Evolutionary conservation across 2,329 filamentous ascomycete genomes (phyloP).

Genomic region (Calonectria leucothoes): DNA sequence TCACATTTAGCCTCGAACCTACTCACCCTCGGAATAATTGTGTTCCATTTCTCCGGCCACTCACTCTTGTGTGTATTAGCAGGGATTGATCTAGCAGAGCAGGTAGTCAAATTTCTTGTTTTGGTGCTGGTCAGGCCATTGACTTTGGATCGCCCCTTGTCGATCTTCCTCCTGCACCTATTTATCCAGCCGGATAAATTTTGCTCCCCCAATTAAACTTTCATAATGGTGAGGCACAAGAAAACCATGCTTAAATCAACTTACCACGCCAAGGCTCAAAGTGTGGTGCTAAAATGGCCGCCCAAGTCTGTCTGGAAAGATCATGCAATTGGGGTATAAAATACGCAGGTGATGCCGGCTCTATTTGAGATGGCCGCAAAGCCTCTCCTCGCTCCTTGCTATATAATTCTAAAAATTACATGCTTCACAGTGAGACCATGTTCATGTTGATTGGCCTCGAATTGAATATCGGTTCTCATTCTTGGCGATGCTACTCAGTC

Average conservation of each 20-base stretch:
- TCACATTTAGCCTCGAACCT: background rate
- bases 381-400: too few species aligned
- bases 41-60: background rate
- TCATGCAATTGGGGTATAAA: too few species aligned
- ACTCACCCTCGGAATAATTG: background rate
- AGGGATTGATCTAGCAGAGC: background rate
- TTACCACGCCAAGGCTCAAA: background rate
- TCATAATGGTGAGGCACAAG: background rate
- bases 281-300: background rate
- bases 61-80: background rate
- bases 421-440: background rate
- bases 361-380: background rate
- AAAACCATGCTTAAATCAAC: background rate
- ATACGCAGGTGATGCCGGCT: background rate
- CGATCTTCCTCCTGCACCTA: background rate
- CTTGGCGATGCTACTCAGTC: background rate
- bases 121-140: background rate
- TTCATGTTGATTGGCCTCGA: background rate
- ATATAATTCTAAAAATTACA: background rate
- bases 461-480: background rate
- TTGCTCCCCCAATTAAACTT: background rate
- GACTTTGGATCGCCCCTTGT: background rate
- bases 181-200: constrained; percentile 2
- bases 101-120: background rate
- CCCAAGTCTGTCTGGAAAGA: background rate